phyloP scores from a whole-genome alignment of 345 rosid species.

The Eucalyptus erythrocorys region DNA sequence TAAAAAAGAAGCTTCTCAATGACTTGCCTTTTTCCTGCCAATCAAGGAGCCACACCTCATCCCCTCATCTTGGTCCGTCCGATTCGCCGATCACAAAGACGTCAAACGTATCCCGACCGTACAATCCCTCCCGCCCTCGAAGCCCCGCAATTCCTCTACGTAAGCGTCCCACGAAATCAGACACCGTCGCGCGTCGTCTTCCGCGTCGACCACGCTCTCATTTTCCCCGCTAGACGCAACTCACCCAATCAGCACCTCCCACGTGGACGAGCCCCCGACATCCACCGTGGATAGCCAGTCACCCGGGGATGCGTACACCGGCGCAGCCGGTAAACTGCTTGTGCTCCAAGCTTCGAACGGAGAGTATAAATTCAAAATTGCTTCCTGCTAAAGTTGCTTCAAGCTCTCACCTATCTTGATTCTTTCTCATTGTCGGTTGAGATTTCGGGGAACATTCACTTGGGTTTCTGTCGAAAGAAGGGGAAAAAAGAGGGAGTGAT shows the following conservation, averaged over 20 bases:
- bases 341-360: background rate
- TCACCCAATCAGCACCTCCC: background rate
- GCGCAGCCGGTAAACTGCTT: background rate
- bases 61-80: background rate
- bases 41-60: background rate
- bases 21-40: background rate
- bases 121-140: background rate
- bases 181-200: background rate
- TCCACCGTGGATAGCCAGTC: background rate
- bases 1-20: no score
- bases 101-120: background rate
- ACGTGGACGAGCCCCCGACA: background rate
- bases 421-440: background rate
- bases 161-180: background rate
- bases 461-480: background rate
- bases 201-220: background rate
- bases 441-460: background rate
- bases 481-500: background rate
- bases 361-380: background rate
- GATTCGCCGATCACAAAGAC: background rate
- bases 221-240: background rate
- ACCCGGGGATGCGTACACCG: background rate
- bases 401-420: background rate
- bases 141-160: background rate
- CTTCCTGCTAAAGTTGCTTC: background rate